Evolutionary conservation across 768 basidiomycete genomes (phyloP).

Genomic region (Dendrothele bispora): DNA sequence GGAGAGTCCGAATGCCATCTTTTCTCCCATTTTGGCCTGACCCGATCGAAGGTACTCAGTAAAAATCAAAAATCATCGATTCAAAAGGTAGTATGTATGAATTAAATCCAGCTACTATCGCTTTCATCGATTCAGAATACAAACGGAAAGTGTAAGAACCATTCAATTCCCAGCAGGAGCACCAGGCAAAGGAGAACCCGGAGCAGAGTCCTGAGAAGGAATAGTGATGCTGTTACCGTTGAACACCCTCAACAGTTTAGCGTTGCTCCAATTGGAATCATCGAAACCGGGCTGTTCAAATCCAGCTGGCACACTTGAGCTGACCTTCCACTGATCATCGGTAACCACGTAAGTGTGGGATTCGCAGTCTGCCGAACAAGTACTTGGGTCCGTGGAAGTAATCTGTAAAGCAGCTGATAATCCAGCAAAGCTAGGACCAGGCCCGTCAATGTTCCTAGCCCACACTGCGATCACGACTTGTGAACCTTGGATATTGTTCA

Average conservation of each 20-base stretch:
- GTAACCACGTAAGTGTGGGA: not conserved
- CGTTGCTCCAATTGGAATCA: not conserved
- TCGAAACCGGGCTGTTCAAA: not conserved
- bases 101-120: too few species aligned
- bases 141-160: too few species aligned
- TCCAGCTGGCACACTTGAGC: not conserved
- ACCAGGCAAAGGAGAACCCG: too few species aligned
- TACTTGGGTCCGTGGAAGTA: not conserved
- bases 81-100: too few species aligned
- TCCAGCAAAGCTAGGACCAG: not conserved
- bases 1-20: too few species aligned
- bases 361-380: too few species aligned
- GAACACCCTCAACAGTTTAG: not conserved
- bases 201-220: conserved; percentile 18
- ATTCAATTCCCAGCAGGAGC: too few species aligned
- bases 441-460: not conserved
- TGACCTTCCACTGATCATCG: not conserved
- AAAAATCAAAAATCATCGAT: too few species aligned
- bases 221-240: too few species aligned
- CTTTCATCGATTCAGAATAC: too few species aligned
- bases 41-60: too few species aligned
- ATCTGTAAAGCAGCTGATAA: not conserved
- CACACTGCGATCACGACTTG: not conserved
- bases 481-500: not conserved
- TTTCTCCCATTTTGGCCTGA: too few species aligned